A percentile compares a stretch with the other conserved stretches of the same genome.
Evolutionary conservation across 257 asterid species (phyloP).

Genomic region (Penstemon newberryi): DNA sequence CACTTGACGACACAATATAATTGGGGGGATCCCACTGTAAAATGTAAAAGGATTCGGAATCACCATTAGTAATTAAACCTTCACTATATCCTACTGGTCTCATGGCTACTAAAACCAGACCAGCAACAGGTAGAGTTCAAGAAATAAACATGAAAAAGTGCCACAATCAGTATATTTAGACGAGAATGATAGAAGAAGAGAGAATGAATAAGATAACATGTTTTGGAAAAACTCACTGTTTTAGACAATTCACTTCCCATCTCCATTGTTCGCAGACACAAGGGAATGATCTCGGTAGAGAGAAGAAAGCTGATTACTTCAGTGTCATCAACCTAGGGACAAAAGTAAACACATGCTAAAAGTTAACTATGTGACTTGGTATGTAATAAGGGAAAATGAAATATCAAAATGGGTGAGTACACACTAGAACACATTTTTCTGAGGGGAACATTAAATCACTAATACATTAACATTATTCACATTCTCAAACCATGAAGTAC

Average conservation of each 20-base stretch:
- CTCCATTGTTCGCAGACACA: constrained; percentile 96
- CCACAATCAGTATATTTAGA: not conserved
- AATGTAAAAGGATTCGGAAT: constrained; percentile 7
- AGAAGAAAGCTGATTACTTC: constrained; percentile 90
- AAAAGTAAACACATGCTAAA: constrained; percentile 19
- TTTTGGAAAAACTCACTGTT: constrained; percentile 60
- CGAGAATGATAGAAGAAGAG: constrained; percentile 10
- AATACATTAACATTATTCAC: not conserved
- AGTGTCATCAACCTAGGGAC: constrained; percentile 81
- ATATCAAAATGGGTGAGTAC: not conserved
- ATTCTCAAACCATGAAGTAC: not conserved
- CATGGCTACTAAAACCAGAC: constrained; percentile 5
- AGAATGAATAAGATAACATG: constrained; percentile 16
- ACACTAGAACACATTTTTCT: not conserved
- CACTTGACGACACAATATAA: too few relatives aligned
- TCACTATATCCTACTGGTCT: not conserved
- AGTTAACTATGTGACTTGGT: not conserved
- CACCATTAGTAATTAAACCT: not conserved
- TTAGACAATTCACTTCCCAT: constrained; percentile 95
- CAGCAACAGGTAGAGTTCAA: constrained; percentile 11
- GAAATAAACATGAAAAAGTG: not conserved
- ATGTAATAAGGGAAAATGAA: not conserved
- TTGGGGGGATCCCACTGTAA: not conserved
- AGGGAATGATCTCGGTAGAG: constrained; percentile 89
- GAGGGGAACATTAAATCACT: not conserved